These are phyloP conservation scores for Cystobasidiaceae sp. DNA, from an alignment of 1,284 basidiomycete genomes.

Conservation along the genomic window DNA sequence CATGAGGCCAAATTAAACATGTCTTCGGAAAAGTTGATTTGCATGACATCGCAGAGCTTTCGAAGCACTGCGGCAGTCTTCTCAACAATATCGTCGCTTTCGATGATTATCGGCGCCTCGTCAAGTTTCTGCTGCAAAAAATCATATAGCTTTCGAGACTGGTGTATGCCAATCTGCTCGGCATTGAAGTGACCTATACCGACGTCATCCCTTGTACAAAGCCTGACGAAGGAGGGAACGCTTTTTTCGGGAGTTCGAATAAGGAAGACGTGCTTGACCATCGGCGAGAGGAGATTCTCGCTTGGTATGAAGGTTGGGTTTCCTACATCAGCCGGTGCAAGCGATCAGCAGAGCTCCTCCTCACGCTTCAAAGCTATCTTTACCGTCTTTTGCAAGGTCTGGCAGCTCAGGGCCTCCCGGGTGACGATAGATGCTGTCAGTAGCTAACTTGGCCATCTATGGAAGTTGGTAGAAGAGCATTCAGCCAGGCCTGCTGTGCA, in stretches of 20 bases:
- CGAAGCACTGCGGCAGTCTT: slow-evolving; percentile 30
- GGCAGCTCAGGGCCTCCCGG: too few relatives aligned
- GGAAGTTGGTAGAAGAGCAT: too few relatives aligned
- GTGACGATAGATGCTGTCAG: too few relatives aligned
- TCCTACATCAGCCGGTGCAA: not conserved
- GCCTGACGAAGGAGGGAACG: slow-evolving; percentile 31
- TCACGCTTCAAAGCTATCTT: not conserved
- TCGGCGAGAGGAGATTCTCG: slow-evolving; percentile 73
- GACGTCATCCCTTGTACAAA: slow-evolving; percentile 1
- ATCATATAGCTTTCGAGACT: slow-evolving; percentile 24
- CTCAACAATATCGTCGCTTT: slow-evolving; percentile 35
- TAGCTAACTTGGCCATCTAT: too few relatives aligned
- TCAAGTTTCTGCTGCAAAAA: not conserved
- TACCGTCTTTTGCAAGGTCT: not conserved
- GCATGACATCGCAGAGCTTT: slow-evolving; percentile 34
- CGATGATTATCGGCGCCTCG: slow-evolving; percentile 32
- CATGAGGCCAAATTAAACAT: slow-evolving; percentile 42
- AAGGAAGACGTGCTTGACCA: slow-evolving; percentile 68
- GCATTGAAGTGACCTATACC: slow-evolving; percentile 38
- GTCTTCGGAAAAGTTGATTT: slow-evolving; percentile 30
- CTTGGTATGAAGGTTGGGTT: slow-evolving; percentile 39
- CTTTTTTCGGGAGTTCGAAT: slow-evolving; percentile 58
- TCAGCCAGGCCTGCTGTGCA: not conserved
- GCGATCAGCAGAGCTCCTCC: too few relatives aligned
- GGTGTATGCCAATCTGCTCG: slow-evolving; percentile 35